Evolutionary conservation across 2,329 filamentous ascomycete genomes (phyloP).

Genomic region (Xylariaceae sp.): DNA sequence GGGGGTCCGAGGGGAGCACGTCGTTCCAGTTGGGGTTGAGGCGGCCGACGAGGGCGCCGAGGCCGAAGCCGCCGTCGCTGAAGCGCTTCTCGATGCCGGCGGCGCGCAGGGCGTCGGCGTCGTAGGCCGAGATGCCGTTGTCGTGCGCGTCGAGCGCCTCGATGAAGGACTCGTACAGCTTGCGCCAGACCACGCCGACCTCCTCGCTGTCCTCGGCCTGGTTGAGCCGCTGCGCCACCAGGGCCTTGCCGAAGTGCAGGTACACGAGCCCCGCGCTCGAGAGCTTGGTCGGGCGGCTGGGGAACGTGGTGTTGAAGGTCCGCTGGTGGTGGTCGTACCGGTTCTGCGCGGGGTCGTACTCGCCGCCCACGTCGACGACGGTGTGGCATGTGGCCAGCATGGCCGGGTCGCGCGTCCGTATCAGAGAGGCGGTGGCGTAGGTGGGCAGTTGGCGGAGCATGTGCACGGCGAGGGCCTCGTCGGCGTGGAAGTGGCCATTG

Average conservation of each 20-base stretch:
- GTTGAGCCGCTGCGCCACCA: constrained; percentile 60
- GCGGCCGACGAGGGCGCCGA: constrained; percentile 76
- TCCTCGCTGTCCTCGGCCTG: constrained; percentile 57
- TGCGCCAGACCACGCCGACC: constrained; percentile 72
- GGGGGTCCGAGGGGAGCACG: constrained; percentile 44
- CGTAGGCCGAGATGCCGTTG: constrained; percentile 85
- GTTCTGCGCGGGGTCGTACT: constrained; percentile 71
- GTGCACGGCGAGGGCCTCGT: constrained; percentile 94
- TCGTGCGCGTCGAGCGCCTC: constrained; percentile 97
- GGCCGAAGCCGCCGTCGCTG: constrained; percentile 72
- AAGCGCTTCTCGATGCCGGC: constrained; percentile 78
- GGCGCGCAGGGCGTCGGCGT: constrained; percentile 60
- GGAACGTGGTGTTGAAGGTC: constrained; percentile 80
- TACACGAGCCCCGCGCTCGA: constrained; percentile 92
- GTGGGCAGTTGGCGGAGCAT: constrained; percentile 84
- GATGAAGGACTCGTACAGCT: constrained; percentile 88
- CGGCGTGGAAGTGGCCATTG: constrained; percentile 97
- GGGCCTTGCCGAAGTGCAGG: constrained; percentile 84
- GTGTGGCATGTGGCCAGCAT: constrained; percentile 80
- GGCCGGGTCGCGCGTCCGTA: constrained; percentile 82
- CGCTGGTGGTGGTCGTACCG: constrained; percentile 98
- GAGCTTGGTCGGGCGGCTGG: constrained; percentile 77
- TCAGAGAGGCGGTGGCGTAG: constrained; percentile 67
- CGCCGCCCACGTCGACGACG: constrained; percentile 94
- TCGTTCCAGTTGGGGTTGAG: constrained; percentile 81